These are phyloP conservation scores for Pseudocercospora crystallina DNA, from an alignment of 2,329 filamentous ascomycete species.

Conservation along the genomic window DNA sequence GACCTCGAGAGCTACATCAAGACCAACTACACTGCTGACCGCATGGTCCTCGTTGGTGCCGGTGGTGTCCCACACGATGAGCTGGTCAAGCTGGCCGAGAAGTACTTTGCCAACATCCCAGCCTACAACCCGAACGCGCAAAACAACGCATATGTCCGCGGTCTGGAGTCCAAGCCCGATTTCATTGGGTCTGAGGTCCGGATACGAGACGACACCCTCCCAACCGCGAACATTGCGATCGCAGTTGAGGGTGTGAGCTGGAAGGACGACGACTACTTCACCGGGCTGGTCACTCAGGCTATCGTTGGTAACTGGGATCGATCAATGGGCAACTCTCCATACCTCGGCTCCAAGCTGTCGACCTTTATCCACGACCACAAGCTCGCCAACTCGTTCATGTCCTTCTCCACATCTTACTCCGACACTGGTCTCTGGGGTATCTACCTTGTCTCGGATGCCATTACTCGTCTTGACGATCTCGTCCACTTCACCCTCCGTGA, in stretches of 20 bases:
- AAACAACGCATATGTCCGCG: constrained; percentile 68
- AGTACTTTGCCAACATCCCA: constrained; percentile 84
- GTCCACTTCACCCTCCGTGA: constrained; percentile 98
- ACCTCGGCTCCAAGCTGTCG: constrained; percentile 98
- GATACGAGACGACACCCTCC: constrained; percentile 93
- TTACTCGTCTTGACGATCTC: constrained; percentile 85
- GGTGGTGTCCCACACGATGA: constrained; percentile 92
- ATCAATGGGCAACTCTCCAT: constrained; percentile 94
- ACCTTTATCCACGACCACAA: constrained; percentile 90
- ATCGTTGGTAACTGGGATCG: constrained; percentile 99
- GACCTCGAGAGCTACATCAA: constrained; percentile 97
- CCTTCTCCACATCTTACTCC: constrained; percentile 98
- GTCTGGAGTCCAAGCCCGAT: constrained; percentile 82
- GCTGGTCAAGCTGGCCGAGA: constrained; percentile 93
- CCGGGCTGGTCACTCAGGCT: constrained; percentile 92
- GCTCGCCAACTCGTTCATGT: constrained; percentile 99
- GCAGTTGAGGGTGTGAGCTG: constrained; percentile 99
- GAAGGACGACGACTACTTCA: constrained; percentile 99
- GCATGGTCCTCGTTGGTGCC: constrained; percentile 96
- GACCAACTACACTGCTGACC: constrained; percentile 98
- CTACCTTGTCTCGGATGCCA: constrained; percentile 92
- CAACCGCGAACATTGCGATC: constrained; percentile 95
- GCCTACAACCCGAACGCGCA: constrained; percentile 71
- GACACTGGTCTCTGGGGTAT: constrained; percentile 99
- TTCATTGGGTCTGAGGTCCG: constrained; percentile 96